Percentiles rank a stretch among this genome's conserved stretches.
These are phyloP conservation scores for Diplodia intermedia DNA, from an alignment of 2,329 filamentous ascomycete species.

Conservation along the genomic window DNA sequence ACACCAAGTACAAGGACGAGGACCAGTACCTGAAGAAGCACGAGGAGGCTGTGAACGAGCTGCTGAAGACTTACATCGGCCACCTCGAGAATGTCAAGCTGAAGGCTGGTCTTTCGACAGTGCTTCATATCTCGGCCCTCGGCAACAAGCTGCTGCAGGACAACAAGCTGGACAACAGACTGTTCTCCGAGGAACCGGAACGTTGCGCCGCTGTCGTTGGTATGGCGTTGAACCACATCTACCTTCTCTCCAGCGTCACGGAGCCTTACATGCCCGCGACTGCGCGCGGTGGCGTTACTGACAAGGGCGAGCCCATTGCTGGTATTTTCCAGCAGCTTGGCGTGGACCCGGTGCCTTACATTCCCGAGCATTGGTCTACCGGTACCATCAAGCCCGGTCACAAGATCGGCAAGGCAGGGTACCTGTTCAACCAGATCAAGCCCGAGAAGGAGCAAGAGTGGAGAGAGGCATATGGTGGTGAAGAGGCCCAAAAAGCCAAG, in stretches of 20 bases:
- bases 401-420: constrained; percentile 78
- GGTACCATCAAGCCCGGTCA: constrained; percentile 66
- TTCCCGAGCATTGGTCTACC: constrained; percentile 59
- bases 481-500: constrained; percentile 70
- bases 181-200: constrained; percentile 65
- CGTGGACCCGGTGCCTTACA: constrained; percentile 58
- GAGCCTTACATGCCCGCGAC: constrained; percentile 75
- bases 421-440: constrained; percentile 85
- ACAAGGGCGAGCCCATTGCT: constrained; percentile 29
- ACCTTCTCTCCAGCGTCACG: constrained; percentile 36
- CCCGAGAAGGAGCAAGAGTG: constrained; percentile 82
- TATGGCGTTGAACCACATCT: constrained; percentile 37
- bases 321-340: constrained; percentile 78
- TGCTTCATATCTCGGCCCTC: constrained; percentile 70
- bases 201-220: constrained; percentile 62
- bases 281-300: constrained; percentile 25
- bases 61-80: constrained; percentile 70
- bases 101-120: constrained; percentile 68
- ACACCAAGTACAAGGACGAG: constrained; percentile 60
- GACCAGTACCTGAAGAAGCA: constrained; percentile 50
- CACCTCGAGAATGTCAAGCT: constrained; percentile 76
- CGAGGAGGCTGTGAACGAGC: constrained; percentile 68
- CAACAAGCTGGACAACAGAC: constrained; percentile 66
- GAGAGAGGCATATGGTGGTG: constrained; percentile 76
- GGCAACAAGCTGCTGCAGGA: constrained; percentile 65